Conservation (phyloP, 345 rosid genomes). For the Eucalyptus cladocalyx region DNA sequence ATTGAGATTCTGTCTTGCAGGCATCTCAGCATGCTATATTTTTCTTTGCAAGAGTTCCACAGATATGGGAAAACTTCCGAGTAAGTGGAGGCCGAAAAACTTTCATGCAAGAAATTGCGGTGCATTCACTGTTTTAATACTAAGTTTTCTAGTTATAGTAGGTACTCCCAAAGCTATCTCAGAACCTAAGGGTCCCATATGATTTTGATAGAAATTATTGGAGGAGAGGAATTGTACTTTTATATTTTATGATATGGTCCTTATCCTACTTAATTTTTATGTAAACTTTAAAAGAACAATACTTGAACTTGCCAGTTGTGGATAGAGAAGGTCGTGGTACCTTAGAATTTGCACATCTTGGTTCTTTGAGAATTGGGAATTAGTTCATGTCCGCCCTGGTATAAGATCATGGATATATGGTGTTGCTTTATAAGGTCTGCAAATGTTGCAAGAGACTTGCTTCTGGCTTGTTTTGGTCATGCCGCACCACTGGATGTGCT, state of each 20-base stretch:
- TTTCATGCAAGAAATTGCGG: not conserved
- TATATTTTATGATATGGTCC: not conserved
- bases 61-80: conserved; percentile 71
- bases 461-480: not conserved
- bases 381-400: not conserved
- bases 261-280: not conserved
- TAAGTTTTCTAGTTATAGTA: not conserved
- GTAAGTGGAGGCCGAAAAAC: conserved; percentile 19
- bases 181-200: not conserved
- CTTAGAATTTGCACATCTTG: not conserved
- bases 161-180: not conserved
- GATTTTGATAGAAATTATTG: not conserved
- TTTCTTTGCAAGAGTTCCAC: conserved; percentile 82
- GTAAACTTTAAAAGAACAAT: not conserved
- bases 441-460: not conserved
- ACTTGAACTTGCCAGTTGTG: not conserved
- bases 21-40: conserved; percentile 92
- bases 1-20: conserved; percentile 20
- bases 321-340: not conserved
- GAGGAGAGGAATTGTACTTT: not conserved
- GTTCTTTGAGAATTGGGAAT: not conserved
- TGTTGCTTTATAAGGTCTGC: not conserved
- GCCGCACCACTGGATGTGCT: not conserved
- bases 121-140: not conserved
- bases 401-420: not conserved